Evolutionary conservation across 2,329 filamentous ascomycete species (phyloP), one percentile per base, ranked within the genome.

Genomic region (Dryadomyces quercivorus): DNA sequence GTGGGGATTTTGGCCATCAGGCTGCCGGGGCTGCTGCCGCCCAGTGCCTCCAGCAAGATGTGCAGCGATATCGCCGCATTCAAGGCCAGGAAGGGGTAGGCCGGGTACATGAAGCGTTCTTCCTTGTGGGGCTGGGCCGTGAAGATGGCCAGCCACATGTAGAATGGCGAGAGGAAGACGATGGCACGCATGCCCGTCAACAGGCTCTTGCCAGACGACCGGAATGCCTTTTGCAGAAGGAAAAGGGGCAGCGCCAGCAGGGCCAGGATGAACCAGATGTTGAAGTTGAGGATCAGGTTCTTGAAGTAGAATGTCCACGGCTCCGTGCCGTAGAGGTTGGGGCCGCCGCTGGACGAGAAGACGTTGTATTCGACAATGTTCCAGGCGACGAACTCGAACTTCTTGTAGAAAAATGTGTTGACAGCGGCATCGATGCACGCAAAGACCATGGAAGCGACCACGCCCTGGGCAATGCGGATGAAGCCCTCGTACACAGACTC

Each of bases 361-460:
- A 98, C 81, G 66, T 98, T 98, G 76, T 98, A 98, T 60, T 85
- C 81, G 63, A 98, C 84, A 63, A 98, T 97, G 65, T 96, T 96
- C 76, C 89, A 86, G 0, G 90, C 83, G 7, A 95, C 88, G 43
- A 91, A 69, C 4, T 82, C 83, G 7, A 86, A 60, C 63, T 88
- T 88, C 60, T 81, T 84, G 71, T 95, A 97, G 68, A 95, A 95
- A 65, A 88, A 86, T 15, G 83, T 78, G 64, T 95, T 93, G 61
- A 94, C 72, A 6, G 73, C 70, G 6, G 85, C 12, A 57, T 52
- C 31, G 22, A 34, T n/a, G n/a, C n/a, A n/a, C 61, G 94, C 64
- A n/a, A 93, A 71, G 2, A 84, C 61, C 3, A 89, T 55, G 8
- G 82, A 84, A 5, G 83, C 78, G 2, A 86, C 69, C 10, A 77